Base-by-base conservation (phyloP, 148 eudicot genomes). In the Rhododendron molle region DNA sequence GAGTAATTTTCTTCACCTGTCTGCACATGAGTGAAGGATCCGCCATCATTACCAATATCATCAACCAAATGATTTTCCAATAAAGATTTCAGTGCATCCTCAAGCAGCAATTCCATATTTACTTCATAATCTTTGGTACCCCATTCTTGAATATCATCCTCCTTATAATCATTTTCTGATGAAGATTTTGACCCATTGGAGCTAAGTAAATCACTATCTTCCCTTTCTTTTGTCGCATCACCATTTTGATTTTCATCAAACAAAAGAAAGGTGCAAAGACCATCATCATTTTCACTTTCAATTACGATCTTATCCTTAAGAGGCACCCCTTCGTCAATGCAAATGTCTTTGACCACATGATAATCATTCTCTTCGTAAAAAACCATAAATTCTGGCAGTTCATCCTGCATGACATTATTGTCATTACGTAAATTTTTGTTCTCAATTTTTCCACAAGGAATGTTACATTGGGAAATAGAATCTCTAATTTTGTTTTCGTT, bases 321-420 rank as follows among this genome's bases (percentile, higher is more conserved):
- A 65, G 91, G 91, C 76, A 92, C 78, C 43, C 98, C 98, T 56
- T 94, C 94, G 73, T 95, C 99, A 65, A 96, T 86, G 69, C 94
- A 92, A 78, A 95, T 95, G 90, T 97, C 98, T 88, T 93, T 94
- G 69, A 95, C 93, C 46, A 89, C 85, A 62, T 91, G 90, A 86
- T 79, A 90, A 81, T 84, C 81, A 36, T 81, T 90, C 88, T 96
- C 96, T 82, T 91, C 90, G 81, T 90, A 92, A 85, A 93, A 91
- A 84, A 94, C 92, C 49, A 88, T 69, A 77, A 92, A 76, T 86
- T 92, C 93, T 2, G 97, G 97, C 85, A 90, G 82, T 83, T 93
- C 93, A 88, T 89, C 92, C 65, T 93, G 94, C 74, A 86, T 72
- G 23, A 94, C 89, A 60, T 86, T 89, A 81, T 94, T 93, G 86